These are phyloP conservation scores for Marasmius sp. DNA, from an alignment of 1,284 basidiomycete genomes.

Conservation along the genomic window DNA sequence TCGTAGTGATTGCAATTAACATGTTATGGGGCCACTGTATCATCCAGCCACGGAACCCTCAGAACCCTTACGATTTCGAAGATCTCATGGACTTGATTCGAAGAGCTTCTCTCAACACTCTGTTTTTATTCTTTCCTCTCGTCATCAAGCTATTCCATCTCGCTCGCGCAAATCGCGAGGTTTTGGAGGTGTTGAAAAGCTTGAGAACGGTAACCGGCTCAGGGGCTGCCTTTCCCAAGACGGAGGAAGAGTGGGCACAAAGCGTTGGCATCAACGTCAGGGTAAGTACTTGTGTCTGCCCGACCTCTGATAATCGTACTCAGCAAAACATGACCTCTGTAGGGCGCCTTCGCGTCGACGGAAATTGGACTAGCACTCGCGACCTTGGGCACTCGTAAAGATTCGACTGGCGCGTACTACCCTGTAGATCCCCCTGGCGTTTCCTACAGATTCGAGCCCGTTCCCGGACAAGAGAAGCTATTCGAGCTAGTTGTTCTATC, in stretches of 20 bases:
- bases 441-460: constrained; percentile 59
- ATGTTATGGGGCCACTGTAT: background rate
- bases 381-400: background rate
- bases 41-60: background rate
- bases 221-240: no score
- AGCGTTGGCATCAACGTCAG: background rate
- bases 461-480: constrained; percentile 34
- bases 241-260: no score
- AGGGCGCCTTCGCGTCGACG: background rate
- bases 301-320: background rate
- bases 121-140: background rate
- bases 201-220: no score
- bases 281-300: background rate
- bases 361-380: background rate
- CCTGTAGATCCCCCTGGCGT: constrained; percentile 44
- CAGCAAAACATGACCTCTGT: background rate
- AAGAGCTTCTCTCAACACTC: background rate
- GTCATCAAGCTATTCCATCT: background rate
- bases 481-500: constrained; percentile 51
- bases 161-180: no score
- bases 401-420: constrained; percentile 29
- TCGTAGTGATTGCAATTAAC: background rate
- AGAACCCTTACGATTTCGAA: background rate
- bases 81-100: background rate
- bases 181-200: no score